Evolutionary conservation across 352 stramenopile species (phyloP), one percentile per base, ranked within the genome.

Genomic region (Plasmopara muralis): DNA sequence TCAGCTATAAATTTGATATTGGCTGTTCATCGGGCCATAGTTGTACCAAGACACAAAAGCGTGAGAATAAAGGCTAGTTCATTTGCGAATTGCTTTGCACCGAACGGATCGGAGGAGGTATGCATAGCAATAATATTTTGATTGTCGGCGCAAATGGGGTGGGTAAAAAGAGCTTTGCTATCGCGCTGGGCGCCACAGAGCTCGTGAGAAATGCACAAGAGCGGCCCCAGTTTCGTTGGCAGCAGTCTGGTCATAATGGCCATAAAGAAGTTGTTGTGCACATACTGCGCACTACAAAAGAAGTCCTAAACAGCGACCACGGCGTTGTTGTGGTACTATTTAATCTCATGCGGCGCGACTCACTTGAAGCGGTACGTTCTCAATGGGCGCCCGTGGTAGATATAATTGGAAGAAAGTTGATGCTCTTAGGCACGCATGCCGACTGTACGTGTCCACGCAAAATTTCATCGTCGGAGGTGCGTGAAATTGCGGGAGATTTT

Each of bases 391-490:
- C 66, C 10, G 62, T 75, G 47, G 55, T 51, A 37, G 56, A 68
- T 42, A 38, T 28, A 4, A 28, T 61, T 6, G 41, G 33, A 10
- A 47, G 61, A 16, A 71, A 47, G 42, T 50, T 74, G 7, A 34
- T 86, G 29, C 66, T 88, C 2, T 72, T 88, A 10, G 77, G 75
- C 4, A 86, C 68, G 6, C 72, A 85, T 34, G 62, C 66, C 34
- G 79, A 90, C 38, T 53, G 56, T 18, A 28, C 9, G 28, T 62
- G 42, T 12, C 56, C 72, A 20, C 72, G 77, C 14, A 42, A 78
- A 30, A 70, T 90, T 10, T 52, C 62, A 9, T 20, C 54, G 28
- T 50, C 57, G 1, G 64, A 86, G 18, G 64, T 68, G 18, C 64
- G 68, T 15, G 66, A 77, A 44, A 53, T 85, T 18, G 72, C 68